Base-by-base conservation (phyloP, 1,284 basidiomycete species). In the Microbotryomycetes sp. region DNA sequence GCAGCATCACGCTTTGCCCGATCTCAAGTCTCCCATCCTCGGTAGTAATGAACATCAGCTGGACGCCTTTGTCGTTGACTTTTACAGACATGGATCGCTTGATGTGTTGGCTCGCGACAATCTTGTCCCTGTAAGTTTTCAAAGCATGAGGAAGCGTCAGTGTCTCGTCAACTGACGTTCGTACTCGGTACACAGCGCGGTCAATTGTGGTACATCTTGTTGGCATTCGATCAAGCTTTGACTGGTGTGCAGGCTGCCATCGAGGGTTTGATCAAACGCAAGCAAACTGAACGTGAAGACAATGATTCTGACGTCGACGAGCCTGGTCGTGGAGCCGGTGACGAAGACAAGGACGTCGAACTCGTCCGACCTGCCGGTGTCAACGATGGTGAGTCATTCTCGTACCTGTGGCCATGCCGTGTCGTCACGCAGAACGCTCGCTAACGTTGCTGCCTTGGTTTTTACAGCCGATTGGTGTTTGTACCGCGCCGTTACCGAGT, bases 51-150 rank as follows among this genome's bases (percentile, higher is more conserved):
- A 64, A 73, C 77, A 25, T 55, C 70, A 64, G 49, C 77, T 84
- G 48, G 86, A 87, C 62, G 85, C 84, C 0, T 85, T 85, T 69
- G 73, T 86, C 4, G 76, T 81, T 58, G 86, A 87, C 70, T 87
- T 86, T 74, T 86, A 81, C 71, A 80, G 71, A 1, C 85, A 87
- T 63, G 85, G 85, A 0, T 83, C 84, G 68, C 76, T 78, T 6
- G 68, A 75, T 0, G 76, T 82, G 0, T 73, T 86, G 54, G 56
- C 62, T 48, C 60, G 63, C 49, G 58, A 62, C 56, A 50, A 62
- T 54, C 28, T 52, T 14, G 49, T 68, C 9, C 56, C 56, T 9
- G 54, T 56, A 26, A 36, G 54, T 19, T 28, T 60, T n/a, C n/a
- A n/a, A n/a, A n/a, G n/a, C n/a, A n/a, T 3, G 76, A 75, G 12